Base-by-base conservation (phyloP, 2,329 filamentous ascomycete species). In the Leptographium radiaticola region DNA sequence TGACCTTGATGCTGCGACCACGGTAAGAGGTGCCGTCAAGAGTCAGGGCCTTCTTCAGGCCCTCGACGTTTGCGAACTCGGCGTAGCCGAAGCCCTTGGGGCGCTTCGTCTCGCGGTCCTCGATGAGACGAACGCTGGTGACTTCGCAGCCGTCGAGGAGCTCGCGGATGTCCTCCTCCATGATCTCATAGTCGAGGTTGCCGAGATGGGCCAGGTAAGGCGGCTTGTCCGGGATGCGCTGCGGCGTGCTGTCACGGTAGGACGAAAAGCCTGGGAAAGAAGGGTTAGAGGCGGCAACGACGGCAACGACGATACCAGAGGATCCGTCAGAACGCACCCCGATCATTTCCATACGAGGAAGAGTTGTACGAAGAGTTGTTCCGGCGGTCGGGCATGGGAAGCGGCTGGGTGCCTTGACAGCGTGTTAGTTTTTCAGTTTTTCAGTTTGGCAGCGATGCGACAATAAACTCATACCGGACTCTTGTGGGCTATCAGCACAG, bases 41-140 rank as follows among this genome's bases (percentile, higher is more conserved):
- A 56, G 83, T 81, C 59, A 98, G 79, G 54, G 93, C 93, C 71
- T 89, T 86, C 75, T 95, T 94, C 64, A 98, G 75, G 56, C 91
- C 91, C 50, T 97, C 91, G 46, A 93, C 73, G 51, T 82, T 84
- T 60, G 77, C 82, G 65, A 98, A 98, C 70, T 98, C 93, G 60
- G 95, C 91, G 68, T 98, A 98, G 58, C 91, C 93, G 64, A 98
- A 98, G 49, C 93, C 93, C 76, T 98, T 98, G 60, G 93, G 93
- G 65, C 90, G 89, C 70, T 86, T 83, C 66, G 93, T 86, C 68
- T 95, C 78, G 66, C 91, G 93, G 71, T 98, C 94, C 74, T 96
- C 91, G 59, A 98, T 95, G 63, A 98, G 89, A 64, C 93, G 87
- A 60, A 98, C 89, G 67, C 83, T 96, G 60, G 86, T 86, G 62